Conservation (phyloP, 2,329 filamentous ascomycete species). For the Botrytis elliptica region DNA sequence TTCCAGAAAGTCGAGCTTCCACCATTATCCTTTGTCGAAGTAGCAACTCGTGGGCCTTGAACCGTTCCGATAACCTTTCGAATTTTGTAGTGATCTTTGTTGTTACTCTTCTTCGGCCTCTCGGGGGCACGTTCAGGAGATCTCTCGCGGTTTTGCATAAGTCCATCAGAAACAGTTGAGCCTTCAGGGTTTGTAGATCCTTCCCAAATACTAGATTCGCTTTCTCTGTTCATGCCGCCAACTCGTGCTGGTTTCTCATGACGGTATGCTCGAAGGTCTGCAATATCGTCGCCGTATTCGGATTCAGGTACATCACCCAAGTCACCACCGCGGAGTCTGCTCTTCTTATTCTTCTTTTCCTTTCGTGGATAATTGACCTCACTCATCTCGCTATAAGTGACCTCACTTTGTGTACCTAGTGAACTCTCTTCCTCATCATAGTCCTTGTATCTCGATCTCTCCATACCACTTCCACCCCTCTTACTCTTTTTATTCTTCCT, state of each 20-base stretch:
- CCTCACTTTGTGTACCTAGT: conserved; percentile 25
- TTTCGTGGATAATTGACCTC: conserved; percentile 33
- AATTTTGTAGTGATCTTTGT: conserved; percentile 34
- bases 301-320: conserved; percentile 30
- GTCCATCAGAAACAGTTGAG: conserved; percentile 47
- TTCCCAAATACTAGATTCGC: conserved; percentile 78
- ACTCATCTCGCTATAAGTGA: conserved; percentile 31
- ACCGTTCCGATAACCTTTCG: conserved; percentile 34
- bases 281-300: conserved; percentile 55
- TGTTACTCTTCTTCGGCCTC: conserved; percentile 32
- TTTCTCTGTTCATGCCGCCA: conserved; percentile 80
- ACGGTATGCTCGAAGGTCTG: conserved; percentile 75
- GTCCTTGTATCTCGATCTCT: conserved; percentile 37
- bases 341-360: conserved; percentile 39
- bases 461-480: conserved; percentile 25
- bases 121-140: conserved; percentile 56
- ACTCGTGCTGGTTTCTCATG: conserved; percentile 83
- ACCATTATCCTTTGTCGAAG: conserved; percentile 15
- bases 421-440: conserved; percentile 34
- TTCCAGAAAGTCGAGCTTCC: conserved; percentile 26
- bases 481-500: conserved; percentile 40
- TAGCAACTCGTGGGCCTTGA: conserved; percentile 15
- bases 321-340: conserved; percentile 32
- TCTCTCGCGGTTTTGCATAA: conserved; percentile 57
- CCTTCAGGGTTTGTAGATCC: conserved; percentile 61